Evolutionary conservation across 2,329 filamentous ascomycete genomes (phyloP), one percentile per base, ranked within the genome.

Genomic region (Hymenoscyphus repandus): DNA sequence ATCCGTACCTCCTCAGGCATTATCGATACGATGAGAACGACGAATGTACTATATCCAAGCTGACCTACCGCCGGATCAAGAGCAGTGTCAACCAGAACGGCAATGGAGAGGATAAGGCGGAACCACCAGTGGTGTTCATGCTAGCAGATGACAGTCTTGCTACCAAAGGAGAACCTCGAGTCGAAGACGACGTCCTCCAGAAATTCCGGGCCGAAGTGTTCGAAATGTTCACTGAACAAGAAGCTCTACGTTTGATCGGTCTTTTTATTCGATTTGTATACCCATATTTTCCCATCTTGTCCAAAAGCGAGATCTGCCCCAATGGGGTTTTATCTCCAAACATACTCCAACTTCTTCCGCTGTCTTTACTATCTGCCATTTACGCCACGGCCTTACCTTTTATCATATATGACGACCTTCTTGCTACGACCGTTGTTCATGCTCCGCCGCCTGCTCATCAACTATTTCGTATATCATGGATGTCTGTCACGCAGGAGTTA

Each of bases 341-440:
- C 3, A 59, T 67, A 11, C 61, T 70, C 1, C 57, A 65, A 44
- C 60, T 59, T 18, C 55, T 72, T 11, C 65, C 69, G 1, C 61
- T 70, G 3, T 69, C 65, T 37, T 60, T 72, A 12, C 58, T 72
- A 13, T 67, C 70, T 2, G 70, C 70, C 2, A 68, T 73, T 15
- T 73, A 72, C 48, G 71, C 71, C 10, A 69, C 71, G 15, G 69
- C 70, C 2, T 59, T 73, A n/a, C 69, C 70, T 3, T 73, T 73
- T 51, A 69, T 70, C 48, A 59, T 71, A 5, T 72, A 72, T 62
- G 71, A 73, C 52, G 69, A 72, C 48, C 53, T 63, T 17, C 61
- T 68, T 34, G 58, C 63, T 13, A 62, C 64, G 4, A 63, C 62
- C 17, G 59, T 68, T 36, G 54, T 67, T 34, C 66, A 66, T 46